Base-by-base conservation (phyloP, 148 eudicot species). In the Rhododendron mucronatum region DNA sequence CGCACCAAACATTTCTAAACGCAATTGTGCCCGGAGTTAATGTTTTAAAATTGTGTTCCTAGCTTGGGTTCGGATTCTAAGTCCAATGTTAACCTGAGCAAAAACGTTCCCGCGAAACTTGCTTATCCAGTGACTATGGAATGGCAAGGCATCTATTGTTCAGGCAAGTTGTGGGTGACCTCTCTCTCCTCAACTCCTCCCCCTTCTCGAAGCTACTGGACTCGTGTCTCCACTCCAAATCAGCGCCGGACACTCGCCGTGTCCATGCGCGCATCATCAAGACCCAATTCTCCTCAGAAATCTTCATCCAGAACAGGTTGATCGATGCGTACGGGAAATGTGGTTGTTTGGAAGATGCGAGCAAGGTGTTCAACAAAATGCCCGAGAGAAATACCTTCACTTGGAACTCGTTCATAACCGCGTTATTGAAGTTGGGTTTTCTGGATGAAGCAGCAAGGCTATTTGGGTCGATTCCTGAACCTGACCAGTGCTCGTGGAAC, bases 401-500 rank as follows among this genome's bases (percentile, higher is more conserved):
- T 84, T 95, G 90, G 63, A 96, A 96, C 85, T 88, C 96, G 26
- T 85, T 94, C 53, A 87, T 96, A 45, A 81, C 89, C 45, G 89
- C 92, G 0, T 87, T 92, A 63, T 85, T 87, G 45, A 86, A 80
- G 12, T 89, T 89, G 85, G 95, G 96, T 77, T 90, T 88, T 59
- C n/a, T 59, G 1, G 65, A 59, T 20, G 26, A 59, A 59, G 65
- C 65, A 7, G 65, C 65, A 0, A 77, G 74, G 90, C 82, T 91
- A 50, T 96, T 96, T 82, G 75, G 67, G 80, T 88, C 84, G 18
- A 88, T 92, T 85, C 91, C 93, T 73, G 93, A 90, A 65, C 93
- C 93, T 83, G 98, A 96, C 87, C 97, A 94, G 84, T 96, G 98
- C 88, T 93, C 98, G 63, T 94, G 98, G 98, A 96, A 96, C 82